Evolutionary conservation across 768 basidiomycete species (phyloP), one percentile per base, ranked within the genome.

Genomic region (Rhodosporidiobolus odoratus): DNA sequence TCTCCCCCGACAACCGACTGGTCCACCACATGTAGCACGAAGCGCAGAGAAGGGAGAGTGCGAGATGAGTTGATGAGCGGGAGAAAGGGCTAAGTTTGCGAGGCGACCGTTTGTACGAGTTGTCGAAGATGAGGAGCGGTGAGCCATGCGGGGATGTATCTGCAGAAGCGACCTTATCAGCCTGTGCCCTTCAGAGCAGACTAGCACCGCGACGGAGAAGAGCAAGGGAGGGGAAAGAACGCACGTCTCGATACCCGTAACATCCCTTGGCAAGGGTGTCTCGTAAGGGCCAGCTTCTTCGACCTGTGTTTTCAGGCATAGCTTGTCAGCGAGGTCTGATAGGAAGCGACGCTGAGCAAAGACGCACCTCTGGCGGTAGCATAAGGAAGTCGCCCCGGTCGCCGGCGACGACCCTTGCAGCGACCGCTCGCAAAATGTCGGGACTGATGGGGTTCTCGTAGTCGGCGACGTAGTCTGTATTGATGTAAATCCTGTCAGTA

Each of bases 381-480:
- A 99, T 86, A 27, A 99, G 84, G 79, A 98, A 95, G 79, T 99
- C 96, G 78, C 92, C 93, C 76, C 92, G 88, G 82, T 98, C 96
- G 79, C 95, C 92, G 58, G 93, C 90, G 78, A 92, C 89, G 63
- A 99, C 94, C 58, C 96, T 86, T 41, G 93, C 91, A 50, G 95
- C 93, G 62, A 99, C 96, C 30, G 97, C 92, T 61, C 92, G 89
- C 47, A 99, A 84, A 71, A 99, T 98, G 82, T 98, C 95, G 32
- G 92, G 91, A 3, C 94, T 92, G 77, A 98, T 97, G 15, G 95
- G 96, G 75, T 91, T 93, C 91, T 99, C 96, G 79, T 98, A 99
- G 81, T 98, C 96, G 56, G 95, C 96, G 71, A 95, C 94, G 78
- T 96, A 97, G 82, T 98, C 48, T 50, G 48, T 43, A 12, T 43